Percentiles rank a stretch among this genome's conserved stretches.
Evolutionary conservation across 2,329 filamentous ascomycete species (phyloP).

Genomic region (Uncinocarpus reesii): DNA sequence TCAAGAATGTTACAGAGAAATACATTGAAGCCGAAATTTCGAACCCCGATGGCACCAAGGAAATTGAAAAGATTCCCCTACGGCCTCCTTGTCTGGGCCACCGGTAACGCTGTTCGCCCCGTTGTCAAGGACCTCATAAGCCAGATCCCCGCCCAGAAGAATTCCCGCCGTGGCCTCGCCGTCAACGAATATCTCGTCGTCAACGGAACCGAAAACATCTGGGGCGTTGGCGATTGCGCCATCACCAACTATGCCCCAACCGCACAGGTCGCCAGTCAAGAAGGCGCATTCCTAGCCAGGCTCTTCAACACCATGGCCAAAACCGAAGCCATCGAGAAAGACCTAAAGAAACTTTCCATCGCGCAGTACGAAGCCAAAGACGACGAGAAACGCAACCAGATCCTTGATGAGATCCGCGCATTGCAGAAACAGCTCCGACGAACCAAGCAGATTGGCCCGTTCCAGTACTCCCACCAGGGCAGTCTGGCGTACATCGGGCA

Average conservation of each 20-base stretch:
- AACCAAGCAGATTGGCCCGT: conserved; percentile 90
- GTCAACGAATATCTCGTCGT: conserved; percentile 99
- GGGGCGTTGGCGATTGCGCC: conserved; percentile 95
- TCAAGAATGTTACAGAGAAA: conserved; percentile 91
- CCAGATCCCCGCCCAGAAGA: conserved; percentile 87
- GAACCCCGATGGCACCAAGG: conserved; percentile 74
- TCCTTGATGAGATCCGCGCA: conserved; percentile 68
- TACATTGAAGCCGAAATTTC: conserved; percentile 82
- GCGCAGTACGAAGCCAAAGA: conserved; percentile 58
- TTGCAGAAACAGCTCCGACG: conserved; percentile 78
- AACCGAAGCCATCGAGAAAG: conserved; percentile 68
- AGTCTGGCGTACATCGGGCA: conserved; percentile 95
- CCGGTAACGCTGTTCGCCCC: conserved; percentile 84
- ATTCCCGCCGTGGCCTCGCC: conserved; percentile 84
- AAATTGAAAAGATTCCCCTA: conserved; percentile 74
- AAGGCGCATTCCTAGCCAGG: conserved; percentile 86
- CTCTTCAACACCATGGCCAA: conserved; percentile 99
- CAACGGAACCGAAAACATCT: conserved; percentile 92
- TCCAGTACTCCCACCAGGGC: conserved; percentile 97
- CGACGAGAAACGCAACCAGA: conserved; percentile 47
- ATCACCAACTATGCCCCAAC: conserved; percentile 96
- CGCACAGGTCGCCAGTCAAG: conserved; percentile 90
- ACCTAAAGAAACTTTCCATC: conserved; percentile 59
- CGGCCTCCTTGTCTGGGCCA: conserved; percentile 95
- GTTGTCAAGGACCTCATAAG: conserved; percentile 84